A percentile compares a stretch with the other conserved stretches of the same genome.
Conservation (phyloP, 176 grass and related monocot genomes). For the Ananas comosus region DNA sequence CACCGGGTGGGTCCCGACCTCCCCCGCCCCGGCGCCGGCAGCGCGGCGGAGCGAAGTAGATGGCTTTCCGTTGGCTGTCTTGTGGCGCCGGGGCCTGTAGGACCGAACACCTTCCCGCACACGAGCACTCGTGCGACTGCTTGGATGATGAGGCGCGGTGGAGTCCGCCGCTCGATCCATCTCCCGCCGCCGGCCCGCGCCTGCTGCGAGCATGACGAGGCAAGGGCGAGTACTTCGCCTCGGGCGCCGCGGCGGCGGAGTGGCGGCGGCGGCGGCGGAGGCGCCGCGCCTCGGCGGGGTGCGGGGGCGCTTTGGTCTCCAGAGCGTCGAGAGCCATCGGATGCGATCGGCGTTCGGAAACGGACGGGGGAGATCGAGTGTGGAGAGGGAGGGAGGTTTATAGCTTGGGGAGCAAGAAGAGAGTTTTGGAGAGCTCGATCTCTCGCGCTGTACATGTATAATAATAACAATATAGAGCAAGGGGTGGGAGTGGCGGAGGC, state of each 20-base stretch:
- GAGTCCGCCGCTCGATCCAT: background rate
- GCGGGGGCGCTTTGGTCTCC: background rate
- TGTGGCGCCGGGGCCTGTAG: conserved; percentile 1
- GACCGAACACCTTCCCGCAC: conserved; percentile 1
- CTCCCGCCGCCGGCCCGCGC: background rate
- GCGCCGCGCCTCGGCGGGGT: background rate
- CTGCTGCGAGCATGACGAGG: conserved; percentile 3
- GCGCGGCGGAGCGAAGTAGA: background rate
- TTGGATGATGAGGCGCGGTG: background rate
- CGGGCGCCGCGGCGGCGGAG: background rate
- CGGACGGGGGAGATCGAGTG: background rate
- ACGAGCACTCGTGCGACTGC: background rate
- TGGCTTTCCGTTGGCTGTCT: background rate
- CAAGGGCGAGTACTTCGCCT: background rate
- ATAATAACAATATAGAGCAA: too few relatives aligned
- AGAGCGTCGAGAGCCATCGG: background rate
- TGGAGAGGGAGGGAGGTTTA: background rate
- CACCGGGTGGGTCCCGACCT: background rate
- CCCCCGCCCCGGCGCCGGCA: background rate
- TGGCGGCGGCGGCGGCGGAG: background rate
- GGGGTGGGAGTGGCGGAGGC: too few relatives aligned
- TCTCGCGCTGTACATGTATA: background rate
- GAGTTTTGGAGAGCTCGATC: background rate
- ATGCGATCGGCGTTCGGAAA: background rate
- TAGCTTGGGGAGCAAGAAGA: background rate